Evolutionary conservation across 1,284 basidiomycete genomes (phyloP).

Genomic region (Caloboletus firmus): DNA sequence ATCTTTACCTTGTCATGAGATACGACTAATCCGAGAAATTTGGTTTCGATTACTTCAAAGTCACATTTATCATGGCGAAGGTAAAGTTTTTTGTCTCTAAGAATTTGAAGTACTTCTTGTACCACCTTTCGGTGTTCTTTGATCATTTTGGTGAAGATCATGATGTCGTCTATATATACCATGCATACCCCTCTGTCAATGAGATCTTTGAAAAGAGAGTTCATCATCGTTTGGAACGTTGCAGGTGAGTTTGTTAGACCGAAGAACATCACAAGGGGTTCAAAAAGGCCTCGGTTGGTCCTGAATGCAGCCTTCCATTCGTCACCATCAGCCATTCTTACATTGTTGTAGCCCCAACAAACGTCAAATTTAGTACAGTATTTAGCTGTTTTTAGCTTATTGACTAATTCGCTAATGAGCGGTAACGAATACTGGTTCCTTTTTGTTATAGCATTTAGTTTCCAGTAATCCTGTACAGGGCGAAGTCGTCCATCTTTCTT

Average conservation of each 20-base stretch:
- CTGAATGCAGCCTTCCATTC: conserved; percentile 1
- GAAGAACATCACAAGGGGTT: conserved; percentile 5
- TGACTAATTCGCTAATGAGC: neutral
- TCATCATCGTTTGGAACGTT: conserved; percentile 1
- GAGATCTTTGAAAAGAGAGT: neutral
- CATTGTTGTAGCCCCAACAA: neutral
- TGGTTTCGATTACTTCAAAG: too few species aligned
- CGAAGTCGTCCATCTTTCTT: too few species aligned
- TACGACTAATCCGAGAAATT: too few species aligned
- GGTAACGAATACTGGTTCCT: neutral
- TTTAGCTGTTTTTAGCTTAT: neutral
- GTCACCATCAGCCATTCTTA: neutral
- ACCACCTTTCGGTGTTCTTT: too few species aligned
- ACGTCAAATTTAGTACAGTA: neutral
- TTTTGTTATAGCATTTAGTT: neutral
- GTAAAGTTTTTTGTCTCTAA: too few species aligned
- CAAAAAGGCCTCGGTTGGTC: neutral
- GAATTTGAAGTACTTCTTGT: too few species aligned
- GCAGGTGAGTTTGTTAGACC: neutral
- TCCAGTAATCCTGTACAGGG: too few species aligned
- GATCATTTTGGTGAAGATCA: too few species aligned
- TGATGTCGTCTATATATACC: too few species aligned
- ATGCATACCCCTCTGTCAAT: neutral
- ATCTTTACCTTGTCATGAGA: too few species aligned
- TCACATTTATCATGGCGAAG: too few species aligned